These are phyloP conservation scores for Hyphopichia pseudoburtonii DNA, from an alignment of 1,139 yeast genomes.

Conservation along the genomic window DNA sequence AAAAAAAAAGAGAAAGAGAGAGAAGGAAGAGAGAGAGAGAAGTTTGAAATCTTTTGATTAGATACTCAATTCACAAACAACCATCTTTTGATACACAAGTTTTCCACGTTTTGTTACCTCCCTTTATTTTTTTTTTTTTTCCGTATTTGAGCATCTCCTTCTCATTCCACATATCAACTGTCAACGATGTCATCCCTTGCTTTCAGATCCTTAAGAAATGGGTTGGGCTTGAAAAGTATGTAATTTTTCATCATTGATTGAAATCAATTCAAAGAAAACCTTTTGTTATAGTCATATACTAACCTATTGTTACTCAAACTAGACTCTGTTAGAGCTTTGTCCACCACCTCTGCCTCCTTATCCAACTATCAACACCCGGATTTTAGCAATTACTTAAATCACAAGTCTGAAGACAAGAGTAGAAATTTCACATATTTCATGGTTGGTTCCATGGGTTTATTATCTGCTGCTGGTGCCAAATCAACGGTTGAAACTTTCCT, in stretches of 20 bases:
- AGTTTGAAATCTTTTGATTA: no score
- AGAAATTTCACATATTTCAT: constrained; percentile 94
- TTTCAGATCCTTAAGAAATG: constrained; percentile 54
- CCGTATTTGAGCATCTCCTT: not conserved
- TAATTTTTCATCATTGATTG: constrained; percentile 6
- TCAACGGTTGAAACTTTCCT: constrained; percentile 96
- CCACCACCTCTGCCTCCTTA: constrained; percentile 50
- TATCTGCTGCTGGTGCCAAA: constrained; percentile 96
- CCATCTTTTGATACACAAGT: not conserved
- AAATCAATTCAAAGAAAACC: constrained; percentile 1
- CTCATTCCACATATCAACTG: not conserved
- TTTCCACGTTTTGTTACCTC: not conserved
- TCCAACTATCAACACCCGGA: constrained; percentile 95
- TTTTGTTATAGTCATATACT: no score
- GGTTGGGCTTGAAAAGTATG: constrained; percentile 46
- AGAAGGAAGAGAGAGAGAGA: not conserved
- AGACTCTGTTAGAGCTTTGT: constrained; percentile 38
- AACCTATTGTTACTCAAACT: no score
- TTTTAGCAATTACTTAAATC: constrained; percentile 78
- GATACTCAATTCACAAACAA: not conserved
- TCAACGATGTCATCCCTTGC: constrained; percentile 43
- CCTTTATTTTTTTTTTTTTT: not conserved
- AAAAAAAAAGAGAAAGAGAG: not conserved
- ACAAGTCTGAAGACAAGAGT: constrained; percentile 65
- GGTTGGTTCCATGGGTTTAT: constrained; percentile 95